Evolutionary conservation across 2,329 filamentous ascomycete genomes (phyloP).

Genomic region (Stemphylium beticola): DNA sequence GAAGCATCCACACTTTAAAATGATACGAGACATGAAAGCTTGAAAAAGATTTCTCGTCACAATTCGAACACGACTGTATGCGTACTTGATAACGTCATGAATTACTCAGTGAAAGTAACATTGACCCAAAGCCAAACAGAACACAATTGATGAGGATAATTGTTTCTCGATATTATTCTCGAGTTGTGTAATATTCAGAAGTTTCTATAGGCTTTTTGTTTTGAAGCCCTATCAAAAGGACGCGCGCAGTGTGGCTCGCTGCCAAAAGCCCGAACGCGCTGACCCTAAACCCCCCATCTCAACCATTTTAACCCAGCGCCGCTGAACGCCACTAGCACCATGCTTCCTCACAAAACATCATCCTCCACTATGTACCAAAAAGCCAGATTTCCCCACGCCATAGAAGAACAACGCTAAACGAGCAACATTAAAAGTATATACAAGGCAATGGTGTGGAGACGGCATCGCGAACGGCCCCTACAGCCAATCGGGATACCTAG

Average conservation of each 20-base stretch:
- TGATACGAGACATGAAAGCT: no score
- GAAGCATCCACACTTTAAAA: no score
- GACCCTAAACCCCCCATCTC: not conserved
- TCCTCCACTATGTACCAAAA: slow-evolving; percentile 4
- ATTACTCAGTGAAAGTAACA: not conserved
- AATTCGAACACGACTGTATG: not conserved
- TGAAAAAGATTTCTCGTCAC: not conserved
- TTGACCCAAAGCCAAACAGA: not conserved
- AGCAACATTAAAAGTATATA: slow-evolving; percentile 42
- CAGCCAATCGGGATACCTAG: slow-evolving; percentile 11
- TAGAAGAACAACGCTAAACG: slow-evolving; percentile 23
- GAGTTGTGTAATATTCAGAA: slow-evolving; percentile 19
- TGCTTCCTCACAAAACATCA: slow-evolving; percentile 8
- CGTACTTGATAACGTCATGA: not conserved
- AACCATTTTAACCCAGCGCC: slow-evolving; percentile 5
- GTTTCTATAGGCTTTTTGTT: slow-evolving; percentile 13
- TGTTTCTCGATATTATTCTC: slow-evolving; percentile 8
- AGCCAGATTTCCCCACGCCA: slow-evolving; percentile 10
- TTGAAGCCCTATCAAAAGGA: not conserved
- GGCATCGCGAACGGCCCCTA: slow-evolving; percentile 24
- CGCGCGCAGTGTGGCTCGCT: not conserved
- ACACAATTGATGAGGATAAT: not conserved
- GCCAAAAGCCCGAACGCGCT: slow-evolving; percentile 1
- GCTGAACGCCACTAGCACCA: slow-evolving; percentile 17
- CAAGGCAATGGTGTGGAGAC: slow-evolving; percentile 25